Evolutionary conservation across 148 eudicot species (phyloP).

Genomic region (Fagopyrum esculentum): DNA sequence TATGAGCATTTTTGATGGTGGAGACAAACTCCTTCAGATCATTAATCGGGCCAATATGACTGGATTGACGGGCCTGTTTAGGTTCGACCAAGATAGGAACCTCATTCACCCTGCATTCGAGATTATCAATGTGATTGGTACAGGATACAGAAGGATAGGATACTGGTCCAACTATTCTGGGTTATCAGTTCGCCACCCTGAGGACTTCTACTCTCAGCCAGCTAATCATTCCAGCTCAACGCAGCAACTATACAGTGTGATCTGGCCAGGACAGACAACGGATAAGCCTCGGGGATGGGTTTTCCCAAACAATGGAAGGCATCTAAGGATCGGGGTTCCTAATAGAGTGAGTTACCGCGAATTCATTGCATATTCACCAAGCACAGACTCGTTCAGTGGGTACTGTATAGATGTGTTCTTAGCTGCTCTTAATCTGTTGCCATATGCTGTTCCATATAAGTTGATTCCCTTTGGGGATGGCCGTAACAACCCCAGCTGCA

Average conservation of each 20-base stretch:
- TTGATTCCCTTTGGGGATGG: conserved; percentile 29
- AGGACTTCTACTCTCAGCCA: conserved; percentile 23
- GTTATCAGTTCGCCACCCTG: conserved; percentile 28
- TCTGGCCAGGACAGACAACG: conserved; percentile 38
- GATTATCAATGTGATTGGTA: conserved; percentile 32
- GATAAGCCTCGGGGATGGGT: conserved; percentile 43
- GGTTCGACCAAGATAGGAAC: conserved; percentile 20
- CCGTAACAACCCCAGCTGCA: conserved; percentile 27
- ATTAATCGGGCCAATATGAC: conserved; percentile 27
- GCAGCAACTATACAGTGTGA: conserved; percentile 15
- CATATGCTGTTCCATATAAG: conserved; percentile 37
- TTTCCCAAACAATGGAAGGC: conserved; percentile 33
- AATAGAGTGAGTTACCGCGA: conserved; percentile 29
- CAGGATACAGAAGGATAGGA: conserved; percentile 22
- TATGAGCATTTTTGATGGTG: conserved; percentile 34
- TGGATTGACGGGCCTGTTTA: conserved; percentile 27
- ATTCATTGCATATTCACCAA: conserved; percentile 17
- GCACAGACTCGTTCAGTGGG: conserved; percentile 22
- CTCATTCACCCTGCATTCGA: conserved; percentile 31
- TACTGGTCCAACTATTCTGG: conserved; percentile 41
- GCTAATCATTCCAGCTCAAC: conserved; percentile 16
- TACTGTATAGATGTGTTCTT: conserved; percentile 38
- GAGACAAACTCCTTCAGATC: conserved; percentile 21
- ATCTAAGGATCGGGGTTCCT: conserved; percentile 31
- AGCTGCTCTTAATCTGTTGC: conserved; percentile 32